Evolutionary conservation across 1,284 basidiomycete species (phyloP).

Genomic region (Apiotrichum mycotoxinovorans): DNA sequence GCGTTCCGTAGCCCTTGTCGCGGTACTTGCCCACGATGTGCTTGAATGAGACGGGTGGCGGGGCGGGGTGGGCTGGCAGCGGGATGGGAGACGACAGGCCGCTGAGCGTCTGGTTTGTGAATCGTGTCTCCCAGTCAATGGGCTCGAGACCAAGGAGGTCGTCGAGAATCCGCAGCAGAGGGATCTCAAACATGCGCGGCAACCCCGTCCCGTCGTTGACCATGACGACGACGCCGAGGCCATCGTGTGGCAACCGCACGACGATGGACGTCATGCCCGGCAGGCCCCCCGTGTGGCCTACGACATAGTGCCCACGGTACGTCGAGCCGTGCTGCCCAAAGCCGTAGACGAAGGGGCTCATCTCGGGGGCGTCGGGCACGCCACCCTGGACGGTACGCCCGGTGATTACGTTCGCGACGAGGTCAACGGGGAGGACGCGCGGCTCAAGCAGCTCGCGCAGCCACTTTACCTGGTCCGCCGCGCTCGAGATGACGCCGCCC

Average conservation of each 20-base stretch:
- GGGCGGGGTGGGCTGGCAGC: not conserved
- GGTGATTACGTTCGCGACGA: constrained; percentile 9
- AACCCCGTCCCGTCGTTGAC: constrained; percentile 12
- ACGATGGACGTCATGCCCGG: constrained; percentile 18
- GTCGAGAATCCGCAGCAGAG: constrained; percentile 17
- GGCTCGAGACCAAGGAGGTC: constrained; percentile 17
- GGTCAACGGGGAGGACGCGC: not conserved
- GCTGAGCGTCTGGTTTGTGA: not conserved
- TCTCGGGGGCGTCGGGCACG: not conserved
- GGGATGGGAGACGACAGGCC: not conserved
- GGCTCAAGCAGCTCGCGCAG: too few relatives aligned
- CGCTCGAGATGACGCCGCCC: too few relatives aligned
- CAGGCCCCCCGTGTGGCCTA: constrained; percentile 17
- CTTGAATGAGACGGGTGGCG: not conserved
- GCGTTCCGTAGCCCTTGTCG: too few relatives aligned
- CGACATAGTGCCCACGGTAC: constrained; percentile 18
- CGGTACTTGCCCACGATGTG: too few relatives aligned
- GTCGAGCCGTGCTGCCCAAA: constrained; percentile 10
- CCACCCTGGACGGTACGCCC: not conserved
- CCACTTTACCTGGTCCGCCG: too few relatives aligned
- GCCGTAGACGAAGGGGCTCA: constrained; percentile 12
- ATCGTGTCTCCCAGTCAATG: constrained; percentile 13
- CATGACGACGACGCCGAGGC: constrained; percentile 16
- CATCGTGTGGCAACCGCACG: constrained; percentile 14
- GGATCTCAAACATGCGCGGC: not conserved